Conservation (phyloP, 1,139 yeast species). For the Saccharomyces hybrid region DNA sequence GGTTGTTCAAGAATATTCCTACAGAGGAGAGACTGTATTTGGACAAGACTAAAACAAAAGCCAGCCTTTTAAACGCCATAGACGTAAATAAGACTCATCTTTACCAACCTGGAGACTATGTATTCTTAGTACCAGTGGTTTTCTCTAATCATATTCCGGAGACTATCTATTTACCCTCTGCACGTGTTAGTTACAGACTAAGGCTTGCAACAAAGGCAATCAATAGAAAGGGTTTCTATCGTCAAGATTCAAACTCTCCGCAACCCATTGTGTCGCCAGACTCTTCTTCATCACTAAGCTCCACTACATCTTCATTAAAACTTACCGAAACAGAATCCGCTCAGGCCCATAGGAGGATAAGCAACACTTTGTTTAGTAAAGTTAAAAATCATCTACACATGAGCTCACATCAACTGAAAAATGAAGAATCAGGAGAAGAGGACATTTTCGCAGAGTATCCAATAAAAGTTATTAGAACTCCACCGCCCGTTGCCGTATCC, state of each 20-base stretch:
- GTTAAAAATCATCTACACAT: constrained; percentile 21
- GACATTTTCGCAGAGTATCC: constrained; percentile 20
- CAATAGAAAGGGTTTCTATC: neutral
- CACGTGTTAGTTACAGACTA: constrained; percentile 28
- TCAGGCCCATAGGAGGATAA: constrained; percentile 8
- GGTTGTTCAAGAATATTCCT: constrained; percentile 14
- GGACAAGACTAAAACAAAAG: constrained; percentile 15
- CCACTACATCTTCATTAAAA: constrained; percentile 2
- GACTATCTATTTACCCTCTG: constrained; percentile 48
- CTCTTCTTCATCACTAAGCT: constrained; percentile 1
- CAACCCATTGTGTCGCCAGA: neutral
- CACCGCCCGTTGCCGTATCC: constrained; percentile 69
- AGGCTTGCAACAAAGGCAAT: constrained; percentile 19
- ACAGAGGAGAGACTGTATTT: constrained; percentile 16
- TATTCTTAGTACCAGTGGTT: constrained; percentile 64
- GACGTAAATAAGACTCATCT: constrained; percentile 8
- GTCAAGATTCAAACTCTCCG: neutral
- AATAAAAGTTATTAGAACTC: constrained; percentile 51
- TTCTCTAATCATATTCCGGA: constrained; percentile 71
- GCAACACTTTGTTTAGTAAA: constrained; percentile 18
- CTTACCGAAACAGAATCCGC: constrained; percentile 10
- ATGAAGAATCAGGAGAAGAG: constrained; percentile 6
- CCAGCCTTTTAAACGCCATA: constrained; percentile 11
- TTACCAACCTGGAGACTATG: constrained; percentile 59
- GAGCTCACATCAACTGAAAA: constrained; percentile 5